Evolutionary conservation across 1,139 yeast genomes (phyloP).

Genomic region (Yamadazyma dushanensis): DNA sequence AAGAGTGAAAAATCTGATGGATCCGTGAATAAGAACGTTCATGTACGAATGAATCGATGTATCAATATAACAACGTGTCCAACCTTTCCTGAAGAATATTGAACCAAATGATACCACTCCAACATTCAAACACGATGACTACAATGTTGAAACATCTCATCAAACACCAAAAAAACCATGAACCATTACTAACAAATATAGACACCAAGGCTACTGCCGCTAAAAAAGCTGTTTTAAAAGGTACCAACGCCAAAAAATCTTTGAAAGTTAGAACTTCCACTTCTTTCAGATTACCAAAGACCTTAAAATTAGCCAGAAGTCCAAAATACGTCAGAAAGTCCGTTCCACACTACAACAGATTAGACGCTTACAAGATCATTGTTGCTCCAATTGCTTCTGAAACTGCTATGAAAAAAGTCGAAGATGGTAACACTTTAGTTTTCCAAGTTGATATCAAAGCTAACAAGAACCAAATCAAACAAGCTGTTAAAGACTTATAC

Average conservation of each 20-base stretch:
- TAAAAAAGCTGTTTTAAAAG: slow-evolving; percentile 98
- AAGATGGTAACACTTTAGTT: slow-evolving; percentile 98
- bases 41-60: too few species aligned
- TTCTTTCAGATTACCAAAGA: slow-evolving; percentile 97
- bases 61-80: too few species aligned
- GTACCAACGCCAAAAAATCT: slow-evolving; percentile 90
- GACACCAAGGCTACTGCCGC: slow-evolving; percentile 88
- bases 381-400: slow-evolving; percentile 96
- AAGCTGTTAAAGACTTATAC: slow-evolving; percentile 97
- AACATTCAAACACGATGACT: too few species aligned
- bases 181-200: slow-evolving; percentile 18
- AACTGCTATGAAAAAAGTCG: slow-evolving; percentile 99
- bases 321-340: slow-evolving; percentile 97
- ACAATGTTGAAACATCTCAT: too few species aligned
- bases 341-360: slow-evolving; percentile 96
- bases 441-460: slow-evolving; percentile 97
- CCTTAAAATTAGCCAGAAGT: slow-evolving; percentile 87
- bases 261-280: slow-evolving; percentile 93
- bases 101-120: too few species aligned
- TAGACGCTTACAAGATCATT: slow-evolving; percentile 94
- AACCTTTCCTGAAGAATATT: too few species aligned
- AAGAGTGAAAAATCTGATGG: too few species aligned
- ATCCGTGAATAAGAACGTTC: too few species aligned
- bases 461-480: slow-evolving; percentile 97
- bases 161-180: neutral